Conservation (phyloP, 1,284 basidiomycete genomes). For the Sporisorium iseilematis-ciliati region DNA sequence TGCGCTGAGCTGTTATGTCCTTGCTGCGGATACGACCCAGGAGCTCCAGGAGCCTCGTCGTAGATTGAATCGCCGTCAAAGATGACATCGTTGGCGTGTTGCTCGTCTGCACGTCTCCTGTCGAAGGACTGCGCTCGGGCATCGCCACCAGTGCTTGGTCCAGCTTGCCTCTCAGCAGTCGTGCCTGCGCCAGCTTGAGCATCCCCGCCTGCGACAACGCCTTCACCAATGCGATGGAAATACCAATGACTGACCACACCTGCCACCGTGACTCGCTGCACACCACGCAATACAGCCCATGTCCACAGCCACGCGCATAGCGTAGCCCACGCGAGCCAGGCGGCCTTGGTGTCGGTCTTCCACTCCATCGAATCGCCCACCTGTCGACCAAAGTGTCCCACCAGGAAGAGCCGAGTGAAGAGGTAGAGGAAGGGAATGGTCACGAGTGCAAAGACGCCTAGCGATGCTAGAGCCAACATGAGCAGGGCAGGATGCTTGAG, state of each 20-base stretch:
- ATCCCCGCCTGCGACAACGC: constrained; percentile 6
- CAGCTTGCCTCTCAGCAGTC: background rate
- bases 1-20: constrained; percentile 2
- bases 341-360: constrained; percentile 82
- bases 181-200: constrained; percentile 17
- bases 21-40: constrained; percentile 32
- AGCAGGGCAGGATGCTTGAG: constrained; percentile 84
- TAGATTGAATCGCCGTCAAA: constrained; percentile 49
- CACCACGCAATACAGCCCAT: constrained; percentile 86
- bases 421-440: constrained; percentile 85
- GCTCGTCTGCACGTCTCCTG: constrained; percentile 46
- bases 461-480: constrained; percentile 81
- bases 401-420: constrained; percentile 79
- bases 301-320: constrained; percentile 86
- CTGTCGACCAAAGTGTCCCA: constrained; percentile 64
- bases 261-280: constrained; percentile 82
- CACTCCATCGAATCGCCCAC: constrained; percentile 73
- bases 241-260: constrained; percentile 93
- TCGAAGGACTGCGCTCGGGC: constrained; percentile 19
- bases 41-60: constrained; percentile 31
- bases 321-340: constrained; percentile 81
- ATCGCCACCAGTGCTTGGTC: constrained; percentile 4
- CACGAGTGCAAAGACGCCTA: constrained; percentile 79
- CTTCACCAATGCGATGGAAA: constrained; percentile 73
- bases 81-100: constrained; percentile 19